A percentile compares a stretch with the other conserved stretches of the same genome.
phyloP scores from a whole-genome alignment of 83 land plant genomes.

The Isoetes engelmannii region DNA sequence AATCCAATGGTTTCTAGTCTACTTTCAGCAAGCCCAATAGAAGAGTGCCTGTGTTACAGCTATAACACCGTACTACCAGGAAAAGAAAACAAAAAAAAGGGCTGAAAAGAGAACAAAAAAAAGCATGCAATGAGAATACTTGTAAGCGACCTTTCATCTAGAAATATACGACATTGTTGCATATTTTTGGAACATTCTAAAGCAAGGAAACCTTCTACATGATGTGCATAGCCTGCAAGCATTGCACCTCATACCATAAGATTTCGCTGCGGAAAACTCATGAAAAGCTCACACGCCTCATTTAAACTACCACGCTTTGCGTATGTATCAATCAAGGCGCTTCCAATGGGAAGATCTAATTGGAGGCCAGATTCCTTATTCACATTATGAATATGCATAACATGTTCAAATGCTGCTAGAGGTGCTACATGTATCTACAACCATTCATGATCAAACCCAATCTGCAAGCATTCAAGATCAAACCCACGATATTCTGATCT shows the following conservation, averaged over 20 bases:
- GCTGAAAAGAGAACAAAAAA: no score
- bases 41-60: no score
- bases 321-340: constrained; percentile 43
- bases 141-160: no score
- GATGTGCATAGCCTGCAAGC: constrained; percentile 41
- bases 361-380: constrained; percentile 29
- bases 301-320: constrained; percentile 46
- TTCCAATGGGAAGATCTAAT: constrained; percentile 23
- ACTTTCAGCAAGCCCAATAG: no score
- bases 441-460: no score
- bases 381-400: constrained; percentile 27
- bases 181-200: constrained; percentile 30
- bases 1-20: no score
- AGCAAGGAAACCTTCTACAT: constrained; percentile 35
- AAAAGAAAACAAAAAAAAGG: no score
- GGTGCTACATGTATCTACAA: constrained; percentile 34
- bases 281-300: constrained; percentile 29
- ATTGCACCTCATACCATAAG: constrained; percentile 16
- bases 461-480: no score
- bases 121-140: no score
- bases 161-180: constrained; percentile 23
- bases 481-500: no score
- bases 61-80: no score
- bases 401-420: constrained; percentile 25
- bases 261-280: constrained; percentile 18